Evolutionary conservation across 2,329 filamentous ascomycete species (phyloP).

Genomic region (Neonectria sp.): DNA sequence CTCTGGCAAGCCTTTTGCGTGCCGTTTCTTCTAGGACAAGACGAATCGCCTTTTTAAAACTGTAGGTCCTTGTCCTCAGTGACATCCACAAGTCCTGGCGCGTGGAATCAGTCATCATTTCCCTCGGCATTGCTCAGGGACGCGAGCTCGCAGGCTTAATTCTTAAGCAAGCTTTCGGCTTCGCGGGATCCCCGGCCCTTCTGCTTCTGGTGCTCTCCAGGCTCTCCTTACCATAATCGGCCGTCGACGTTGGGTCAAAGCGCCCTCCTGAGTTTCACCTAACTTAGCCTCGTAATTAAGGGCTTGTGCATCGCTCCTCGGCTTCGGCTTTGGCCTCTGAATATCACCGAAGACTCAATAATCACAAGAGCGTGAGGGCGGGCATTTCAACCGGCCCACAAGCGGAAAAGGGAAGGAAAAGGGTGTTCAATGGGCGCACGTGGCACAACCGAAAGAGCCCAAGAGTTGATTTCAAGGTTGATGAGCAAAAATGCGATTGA

Average conservation of each 20-base stretch:
- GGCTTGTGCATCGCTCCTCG: conserved; percentile 13
- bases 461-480: not conserved
- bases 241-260: conserved; percentile 39
- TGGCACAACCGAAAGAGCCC: not conserved
- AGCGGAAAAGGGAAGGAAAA: not conserved
- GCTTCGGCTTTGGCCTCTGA: conserved; percentile 17
- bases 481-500: not conserved
- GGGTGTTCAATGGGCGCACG: not conserved
- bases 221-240: conserved; percentile 27
- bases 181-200: conserved; percentile 16
- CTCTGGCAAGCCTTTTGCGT: conserved; percentile 23
- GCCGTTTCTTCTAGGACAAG: conserved; percentile 12
- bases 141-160: not conserved
- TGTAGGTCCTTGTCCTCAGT: conserved; percentile 7
- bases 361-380: not conserved
- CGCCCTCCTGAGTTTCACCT: conserved; percentile 45
- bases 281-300: conserved; percentile 40
- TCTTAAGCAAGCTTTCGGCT: conserved; percentile 12
- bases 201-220: conserved; percentile 21
- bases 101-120: conserved; percentile 14
- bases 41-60: conserved; percentile 26
- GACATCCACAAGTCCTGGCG: not conserved
- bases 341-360: conserved; percentile 11
- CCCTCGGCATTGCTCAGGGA: conserved; percentile 19
- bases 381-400: conserved; percentile 3